Evolutionary conservation across 495 filamentous ascomycete species (phyloP), one percentile per base, ranked within the genome.

Genomic region (Neurospora sp.): DNA sequence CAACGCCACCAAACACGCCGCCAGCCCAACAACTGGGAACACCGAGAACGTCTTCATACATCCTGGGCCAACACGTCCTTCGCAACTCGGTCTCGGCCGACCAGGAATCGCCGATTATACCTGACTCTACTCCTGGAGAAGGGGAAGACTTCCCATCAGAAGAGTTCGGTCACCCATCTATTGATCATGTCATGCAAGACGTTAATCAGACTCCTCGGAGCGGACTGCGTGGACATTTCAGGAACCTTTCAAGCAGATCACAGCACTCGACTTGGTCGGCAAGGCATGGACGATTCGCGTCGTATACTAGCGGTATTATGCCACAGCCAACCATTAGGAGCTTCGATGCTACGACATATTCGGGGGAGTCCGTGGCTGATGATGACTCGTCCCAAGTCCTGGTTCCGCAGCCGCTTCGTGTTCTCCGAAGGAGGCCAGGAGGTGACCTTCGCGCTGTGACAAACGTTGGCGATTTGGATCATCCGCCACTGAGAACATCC

Each of bases 361-460:
- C 89, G 8, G 86, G 81, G 68, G 79, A 75, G 12, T 83, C 81
- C 3, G 39, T 78, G 7, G 53, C 53, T 16, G 77, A 79, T 20
- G 75, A 81, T 20, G 75, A 81, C 20, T 45, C 73, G 8, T 80
- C 82, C 0, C 80, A 82, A 45, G 75, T 81, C 8, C 70, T 80
- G 6, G 80, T 85, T 65, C 85, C 85, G 1, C 78, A 80, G 31
- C 86, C 87, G n/a, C 79, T 86, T n/a, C 81, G 86, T 31, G 87
- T 92, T 73, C 89, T 99, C 47, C 89, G 96, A 72, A 88, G 96
- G 77, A 88, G 93, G 38, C 96, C 95, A 20, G 96, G 96, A 69
- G 94, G 96, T 42, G 91, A 98, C 82, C 84, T 99, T 69, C 90
- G 93, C 74, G 93, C 91, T 35, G 93, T 89, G 69, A 86, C 88